These are phyloP conservation scores for Hypoxylon fragiforme DNA, from an alignment of 495 filamentous ascomycete genomes.

Conservation along the genomic window DNA sequence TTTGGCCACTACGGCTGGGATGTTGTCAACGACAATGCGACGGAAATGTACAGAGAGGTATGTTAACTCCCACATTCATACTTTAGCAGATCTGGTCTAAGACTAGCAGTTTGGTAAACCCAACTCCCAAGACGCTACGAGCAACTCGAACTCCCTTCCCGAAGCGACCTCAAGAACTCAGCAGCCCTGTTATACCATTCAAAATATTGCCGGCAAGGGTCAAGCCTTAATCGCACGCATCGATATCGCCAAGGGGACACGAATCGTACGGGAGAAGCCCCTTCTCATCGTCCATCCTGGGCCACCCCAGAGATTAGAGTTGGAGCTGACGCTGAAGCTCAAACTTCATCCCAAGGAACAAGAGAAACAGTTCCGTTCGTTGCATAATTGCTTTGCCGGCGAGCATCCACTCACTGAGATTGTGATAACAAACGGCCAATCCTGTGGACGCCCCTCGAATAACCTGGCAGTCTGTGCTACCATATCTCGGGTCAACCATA, in stretches of 20 bases:
- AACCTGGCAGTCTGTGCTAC: constrained; percentile 43
- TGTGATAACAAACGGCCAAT: constrained; percentile 45
- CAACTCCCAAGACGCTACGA: no score
- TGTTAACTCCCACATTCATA: no score
- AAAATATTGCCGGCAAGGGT: constrained; percentile 43
- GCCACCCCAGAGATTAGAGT: constrained; percentile 28
- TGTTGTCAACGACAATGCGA: background rate
- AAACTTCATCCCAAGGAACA: constrained; percentile 38
- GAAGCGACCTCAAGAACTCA: background rate
- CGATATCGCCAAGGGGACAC: constrained; percentile 46
- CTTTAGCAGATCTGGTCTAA: no score
- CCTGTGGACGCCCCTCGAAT: constrained; percentile 35
- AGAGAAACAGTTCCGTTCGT: constrained; percentile 46
- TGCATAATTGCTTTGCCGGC: constrained; percentile 49
- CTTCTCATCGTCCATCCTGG: constrained; percentile 41
- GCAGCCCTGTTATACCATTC: constrained; percentile 34
- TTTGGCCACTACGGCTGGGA: background rate
- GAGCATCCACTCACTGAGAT: constrained; percentile 41
- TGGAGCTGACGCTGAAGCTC: constrained; percentile 37
- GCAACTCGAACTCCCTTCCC: background rate
- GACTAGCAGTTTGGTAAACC: no score
- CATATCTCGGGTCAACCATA: constrained; percentile 47
- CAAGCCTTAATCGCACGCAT: constrained; percentile 42
- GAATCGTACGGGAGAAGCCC: constrained; percentile 46
- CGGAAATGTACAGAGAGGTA: background rate